Percentiles rank a stretch among this genome's conserved stretches.
Evolutionary conservation across 305 asterid species (phyloP).

Genomic region (Fraxinus platypoda): DNA sequence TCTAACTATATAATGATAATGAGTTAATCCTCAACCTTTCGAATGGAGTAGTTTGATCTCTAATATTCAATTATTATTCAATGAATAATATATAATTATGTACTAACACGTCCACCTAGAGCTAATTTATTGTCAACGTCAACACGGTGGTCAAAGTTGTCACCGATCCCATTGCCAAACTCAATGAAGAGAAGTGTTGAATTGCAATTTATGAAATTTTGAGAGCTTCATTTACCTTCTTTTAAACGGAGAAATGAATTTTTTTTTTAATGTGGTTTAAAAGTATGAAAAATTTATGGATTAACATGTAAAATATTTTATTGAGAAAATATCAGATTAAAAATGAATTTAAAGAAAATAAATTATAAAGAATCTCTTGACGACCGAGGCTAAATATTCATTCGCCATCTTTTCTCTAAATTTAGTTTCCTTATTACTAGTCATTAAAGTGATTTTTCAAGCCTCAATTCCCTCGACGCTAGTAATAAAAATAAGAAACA

Average conservation of each 20-base stretch:
- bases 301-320: too few species aligned
- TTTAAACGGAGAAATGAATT: neutral
- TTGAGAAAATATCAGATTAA: too few species aligned
- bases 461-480: neutral
- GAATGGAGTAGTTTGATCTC: neutral
- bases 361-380: neutral
- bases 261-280: neutral
- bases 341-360: too few species aligned
- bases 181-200: neutral
- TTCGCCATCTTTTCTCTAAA: neutral
- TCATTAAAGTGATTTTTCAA: neutral
- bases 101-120: neutral
- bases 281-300: neutral
- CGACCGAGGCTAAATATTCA: neutral
- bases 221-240: neutral
- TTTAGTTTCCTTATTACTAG: neutral
- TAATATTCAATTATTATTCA: neutral
- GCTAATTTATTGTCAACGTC: neutral
- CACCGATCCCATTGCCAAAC: neutral
- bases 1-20: neutral
- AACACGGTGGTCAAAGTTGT: neutral
- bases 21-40: neutral
- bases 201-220: neutral
- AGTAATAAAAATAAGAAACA: neutral
- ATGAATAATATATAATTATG: neutral